phyloP scores from a whole-genome alignment of 768 basidiomycete genomes.

The Russula olivacea region DNA sequence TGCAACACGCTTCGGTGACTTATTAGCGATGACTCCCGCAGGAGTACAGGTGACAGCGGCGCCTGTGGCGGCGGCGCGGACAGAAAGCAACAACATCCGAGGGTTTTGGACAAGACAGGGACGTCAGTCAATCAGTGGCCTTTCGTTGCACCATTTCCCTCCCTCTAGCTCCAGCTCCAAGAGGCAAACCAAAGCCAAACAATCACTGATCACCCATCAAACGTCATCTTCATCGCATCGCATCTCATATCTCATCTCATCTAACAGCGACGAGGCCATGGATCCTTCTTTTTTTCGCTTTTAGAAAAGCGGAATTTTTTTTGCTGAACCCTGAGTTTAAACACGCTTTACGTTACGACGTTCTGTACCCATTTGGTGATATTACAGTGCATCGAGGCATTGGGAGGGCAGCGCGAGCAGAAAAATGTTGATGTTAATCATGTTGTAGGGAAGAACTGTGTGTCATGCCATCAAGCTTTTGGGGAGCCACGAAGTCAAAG shows the following conservation, averaged over 20 bases:
- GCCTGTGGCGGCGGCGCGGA: background rate
- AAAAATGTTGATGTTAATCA: background rate
- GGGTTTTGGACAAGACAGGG: background rate
- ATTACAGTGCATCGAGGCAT: conserved; percentile 2
- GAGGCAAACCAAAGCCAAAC: background rate
- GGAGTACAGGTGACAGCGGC: too few relatives aligned
- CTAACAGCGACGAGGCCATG: background rate
- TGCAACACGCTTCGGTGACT: background rate
- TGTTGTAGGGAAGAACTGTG: background rate
- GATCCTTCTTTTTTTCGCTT: background rate
- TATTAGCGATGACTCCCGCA: background rate
- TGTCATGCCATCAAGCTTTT: background rate
- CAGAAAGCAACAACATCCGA: background rate
- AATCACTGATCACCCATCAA: background rate
- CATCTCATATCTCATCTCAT: background rate
- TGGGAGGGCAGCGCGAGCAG: background rate
- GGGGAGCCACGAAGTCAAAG: background rate
- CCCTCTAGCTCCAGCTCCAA: background rate
- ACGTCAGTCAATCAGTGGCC: background rate
- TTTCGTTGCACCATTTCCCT: background rate
- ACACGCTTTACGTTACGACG: background rate
- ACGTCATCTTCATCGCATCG: background rate
- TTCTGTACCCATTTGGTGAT: conserved; percentile 22
- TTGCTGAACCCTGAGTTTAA: background rate
- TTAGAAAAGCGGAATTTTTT: background rate